Conservation (phyloP, 2,329 filamentous ascomycete species). For the Talaromyces sp. region DNA sequence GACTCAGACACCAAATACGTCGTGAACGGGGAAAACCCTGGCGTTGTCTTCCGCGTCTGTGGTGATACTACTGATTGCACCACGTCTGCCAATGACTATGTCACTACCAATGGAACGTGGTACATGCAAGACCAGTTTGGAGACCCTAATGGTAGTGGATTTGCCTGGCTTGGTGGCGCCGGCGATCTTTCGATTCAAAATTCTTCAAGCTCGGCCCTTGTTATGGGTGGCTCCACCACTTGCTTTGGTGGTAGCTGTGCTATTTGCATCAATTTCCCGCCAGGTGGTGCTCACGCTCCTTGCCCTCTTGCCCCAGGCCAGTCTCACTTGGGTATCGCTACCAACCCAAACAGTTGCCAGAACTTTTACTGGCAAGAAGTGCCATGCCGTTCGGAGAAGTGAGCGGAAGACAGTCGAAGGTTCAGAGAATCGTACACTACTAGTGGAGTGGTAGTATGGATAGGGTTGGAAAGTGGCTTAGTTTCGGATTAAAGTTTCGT, state of each 20-base stretch:
- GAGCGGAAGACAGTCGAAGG: not conserved
- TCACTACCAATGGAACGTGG: slow-evolving; percentile 6
- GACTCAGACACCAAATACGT: slow-evolving; percentile 5
- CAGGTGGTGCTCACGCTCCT: slow-evolving; percentile 10
- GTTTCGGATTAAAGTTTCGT: no score
- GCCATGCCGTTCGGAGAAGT: slow-evolving; percentile 7
- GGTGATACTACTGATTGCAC: slow-evolving; percentile 1
- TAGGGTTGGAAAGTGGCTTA: no score
- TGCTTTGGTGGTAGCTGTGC: slow-evolving; percentile 7
- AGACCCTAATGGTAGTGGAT: slow-evolving; percentile 7
- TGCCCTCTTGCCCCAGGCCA: slow-evolving; percentile 7
- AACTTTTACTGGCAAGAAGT: slow-evolving; percentile 9
- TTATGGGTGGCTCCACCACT: slow-evolving; percentile 1
- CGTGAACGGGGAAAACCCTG: slow-evolving; percentile 8
- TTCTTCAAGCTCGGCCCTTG: not conserved
- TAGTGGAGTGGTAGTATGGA: no score
- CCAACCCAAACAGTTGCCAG: slow-evolving; percentile 9
- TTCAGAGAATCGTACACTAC: no score
- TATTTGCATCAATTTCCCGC: slow-evolving; percentile 7
- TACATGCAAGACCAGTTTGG: slow-evolving; percentile 9
- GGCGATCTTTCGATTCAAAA: slow-evolving; percentile 5
- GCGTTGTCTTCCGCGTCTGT: slow-evolving; percentile 10
- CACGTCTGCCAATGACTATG: not conserved
- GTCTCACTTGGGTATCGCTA: slow-evolving; percentile 8
- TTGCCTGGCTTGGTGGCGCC: slow-evolving; percentile 4